phyloP scores from a whole-genome alignment of 331 rosid genomes.

The Saraca asoca region DNA sequence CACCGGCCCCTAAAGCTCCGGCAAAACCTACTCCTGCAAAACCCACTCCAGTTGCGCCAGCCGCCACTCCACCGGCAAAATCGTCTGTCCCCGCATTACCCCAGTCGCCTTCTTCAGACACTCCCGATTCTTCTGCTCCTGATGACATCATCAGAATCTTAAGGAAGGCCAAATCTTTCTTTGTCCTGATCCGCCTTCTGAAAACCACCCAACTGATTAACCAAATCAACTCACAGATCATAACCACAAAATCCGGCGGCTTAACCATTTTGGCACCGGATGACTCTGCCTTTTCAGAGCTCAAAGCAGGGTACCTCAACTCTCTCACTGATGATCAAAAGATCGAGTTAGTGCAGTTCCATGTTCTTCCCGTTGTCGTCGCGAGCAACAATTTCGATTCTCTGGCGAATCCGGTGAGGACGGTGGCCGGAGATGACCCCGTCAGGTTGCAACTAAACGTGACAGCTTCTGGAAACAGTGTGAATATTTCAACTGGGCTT shows the following conservation, averaged over 20 bases:
- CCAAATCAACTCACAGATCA: slow-evolving; percentile 31
- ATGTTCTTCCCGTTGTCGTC: slow-evolving; percentile 13
- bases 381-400: slow-evolving; percentile 28
- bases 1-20: too few species aligned
- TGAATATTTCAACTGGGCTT: slow-evolving; percentile 24
- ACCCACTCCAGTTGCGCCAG: too few species aligned
- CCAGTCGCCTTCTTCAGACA: slow-evolving; percentile 12
- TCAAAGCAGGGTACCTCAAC: slow-evolving; percentile 14
- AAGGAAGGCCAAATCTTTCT: slow-evolving; percentile 23
- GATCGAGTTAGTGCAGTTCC: slow-evolving; percentile 32
- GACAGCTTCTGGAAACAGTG: slow-evolving; percentile 24
- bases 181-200: slow-evolving; percentile 25
- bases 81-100: neutral
- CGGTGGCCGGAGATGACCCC: slow-evolving; percentile 35
- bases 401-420: slow-evolving; percentile 30
- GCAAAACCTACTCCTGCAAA: too few species aligned
- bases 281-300: slow-evolving; percentile 13
- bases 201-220: slow-evolving; percentile 23
- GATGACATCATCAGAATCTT: slow-evolving; percentile 29
- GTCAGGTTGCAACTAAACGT: slow-evolving; percentile 18
- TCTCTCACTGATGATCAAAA: slow-evolving; percentile 21
- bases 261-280: slow-evolving; percentile 34
- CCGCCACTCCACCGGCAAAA: neutral
- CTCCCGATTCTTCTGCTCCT: neutral
- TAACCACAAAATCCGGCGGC: slow-evolving; percentile 9